Base-by-base conservation (phyloP, 1,284 basidiomycete genomes). In the Mycocalia duriaeana region DNA sequence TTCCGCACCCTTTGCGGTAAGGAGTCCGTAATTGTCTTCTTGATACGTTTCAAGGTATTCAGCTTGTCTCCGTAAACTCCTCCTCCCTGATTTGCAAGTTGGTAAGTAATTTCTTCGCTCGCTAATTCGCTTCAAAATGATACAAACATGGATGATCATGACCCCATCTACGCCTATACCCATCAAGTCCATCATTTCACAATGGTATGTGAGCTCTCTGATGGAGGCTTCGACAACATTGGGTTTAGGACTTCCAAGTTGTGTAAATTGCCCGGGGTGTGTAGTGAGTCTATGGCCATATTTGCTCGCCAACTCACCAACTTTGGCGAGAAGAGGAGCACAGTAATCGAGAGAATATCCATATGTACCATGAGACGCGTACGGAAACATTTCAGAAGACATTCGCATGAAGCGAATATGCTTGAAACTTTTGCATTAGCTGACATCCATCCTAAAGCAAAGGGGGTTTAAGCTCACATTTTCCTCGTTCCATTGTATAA, bases 331-430 rank as follows among this genome's bases (percentile, higher is more conserved):
- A 5, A 76, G 63, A 18, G 72, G 66, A 7, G 77, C 69, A 9
- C 82, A 85, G 50, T 86, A 90, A 19, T 79, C 75, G 24, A 95
- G 74, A 20, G 81, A 76, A 63, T 95, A 95, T 0, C 91, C 91
- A 55, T 91, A 82, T 35, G 73, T 75, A 8, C 70, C 73, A 57
- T 95, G 93, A 2, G 89, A 90, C 0, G 91, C 91, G 57, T 89
- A 95, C 1, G 93, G 92, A 62, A 95, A 94, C 76, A 95, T 85
- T 54, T 93, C 90, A 3, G 87, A 90, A 0, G 91, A 93, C 55
- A 95, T 65, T 37, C 90, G 80, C 67, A 94, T 78, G 65, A 92
- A 91, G 24, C 76, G 78, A 46, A 92, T 90, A 38, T 79, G 73
- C 73, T 78, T 45, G 1, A 42, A 20, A 37, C 13, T n/a, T n/a